Percentiles rank a stretch among this genome's conserved stretches.
Evolutionary conservation across 1,139 yeast genomes (phyloP).

Genomic region (Hyphopichia wangnamkhiaoensis): DNA sequence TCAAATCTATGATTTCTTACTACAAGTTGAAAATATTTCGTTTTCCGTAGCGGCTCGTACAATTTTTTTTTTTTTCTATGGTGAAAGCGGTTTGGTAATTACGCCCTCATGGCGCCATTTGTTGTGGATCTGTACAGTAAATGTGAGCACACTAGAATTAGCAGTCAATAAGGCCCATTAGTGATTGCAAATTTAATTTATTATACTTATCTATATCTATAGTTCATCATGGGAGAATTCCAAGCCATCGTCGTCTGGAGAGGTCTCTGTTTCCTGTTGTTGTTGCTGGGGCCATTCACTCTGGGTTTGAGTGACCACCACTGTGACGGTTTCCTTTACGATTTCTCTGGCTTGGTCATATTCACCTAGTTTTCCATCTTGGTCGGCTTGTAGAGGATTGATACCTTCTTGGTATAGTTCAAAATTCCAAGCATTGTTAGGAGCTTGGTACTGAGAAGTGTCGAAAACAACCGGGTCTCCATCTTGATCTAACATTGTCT

Average conservation of each 20-base stretch:
- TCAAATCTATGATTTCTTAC: background rate
- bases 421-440: conserved; percentile 27
- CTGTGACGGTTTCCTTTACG: background rate
- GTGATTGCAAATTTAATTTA: too few species aligned
- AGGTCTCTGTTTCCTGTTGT: background rate
- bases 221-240: conserved; percentile 7
- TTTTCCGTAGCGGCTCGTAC: background rate
- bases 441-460: conserved; percentile 14
- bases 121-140: too few species aligned
- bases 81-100: too few species aligned
- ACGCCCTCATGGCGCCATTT: too few species aligned
- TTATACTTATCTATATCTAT: background rate
- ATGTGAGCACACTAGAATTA: too few species aligned
- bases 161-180: too few species aligned
- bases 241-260: background rate
- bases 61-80: background rate
- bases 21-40: background rate
- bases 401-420: conserved; percentile 12
- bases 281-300: background rate
- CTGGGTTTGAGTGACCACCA: background rate
- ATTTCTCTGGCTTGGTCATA: background rate
- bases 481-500: conserved; percentile 30
- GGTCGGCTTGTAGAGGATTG: background rate
- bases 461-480: conserved; percentile 23
- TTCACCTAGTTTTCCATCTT: background rate